These are phyloP conservation scores for Pseudocercospora macadamiae DNA, from an alignment of 2,329 filamentous ascomycete genomes.

Conservation along the genomic window DNA sequence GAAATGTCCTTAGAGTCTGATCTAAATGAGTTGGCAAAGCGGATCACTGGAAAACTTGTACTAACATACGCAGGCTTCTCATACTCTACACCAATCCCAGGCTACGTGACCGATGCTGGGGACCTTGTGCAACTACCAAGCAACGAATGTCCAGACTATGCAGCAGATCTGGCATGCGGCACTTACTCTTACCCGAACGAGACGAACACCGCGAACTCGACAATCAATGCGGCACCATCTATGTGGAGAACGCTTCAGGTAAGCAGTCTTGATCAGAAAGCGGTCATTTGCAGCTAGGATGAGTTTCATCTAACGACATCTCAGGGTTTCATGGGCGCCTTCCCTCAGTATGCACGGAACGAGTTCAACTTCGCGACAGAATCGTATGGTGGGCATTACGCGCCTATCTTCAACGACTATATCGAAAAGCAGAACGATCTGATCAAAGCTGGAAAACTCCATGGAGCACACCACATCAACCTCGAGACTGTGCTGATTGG, in stretches of 20 bases:
- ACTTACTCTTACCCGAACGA: slow-evolving; percentile 59
- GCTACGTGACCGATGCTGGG: slow-evolving; percentile 39
- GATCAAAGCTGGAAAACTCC: slow-evolving; percentile 44
- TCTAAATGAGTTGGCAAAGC: too few species aligned
- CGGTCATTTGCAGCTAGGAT: neutral
- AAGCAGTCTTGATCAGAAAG: neutral
- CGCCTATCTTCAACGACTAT: slow-evolving; percentile 37
- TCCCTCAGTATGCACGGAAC: slow-evolving; percentile 42
- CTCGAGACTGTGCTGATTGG: slow-evolving; percentile 43
- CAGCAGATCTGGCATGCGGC: slow-evolving; percentile 47
- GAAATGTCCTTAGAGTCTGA: too few species aligned
- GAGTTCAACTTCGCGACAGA: slow-evolving; percentile 40
- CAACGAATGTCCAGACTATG: slow-evolving; percentile 28
- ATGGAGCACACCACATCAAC: slow-evolving; percentile 36
- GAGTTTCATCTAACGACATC: slow-evolving; percentile 45
- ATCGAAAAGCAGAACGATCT: slow-evolving; percentile 37
- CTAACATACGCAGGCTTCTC: slow-evolving; percentile 62
- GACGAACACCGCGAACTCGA: slow-evolving; percentile 57
- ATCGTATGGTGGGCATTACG: slow-evolving; percentile 37
- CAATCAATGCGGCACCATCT: slow-evolving; percentile 57
- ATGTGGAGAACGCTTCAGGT: slow-evolving; percentile 54
- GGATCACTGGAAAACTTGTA: too few species aligned
- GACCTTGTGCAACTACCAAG: slow-evolving; percentile 42
- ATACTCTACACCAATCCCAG: slow-evolving; percentile 53
- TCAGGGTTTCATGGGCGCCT: slow-evolving; percentile 66